Conservation (phyloP, 371 early-diverging fungal genomes). For the Rhizopus microsporus region DNA sequence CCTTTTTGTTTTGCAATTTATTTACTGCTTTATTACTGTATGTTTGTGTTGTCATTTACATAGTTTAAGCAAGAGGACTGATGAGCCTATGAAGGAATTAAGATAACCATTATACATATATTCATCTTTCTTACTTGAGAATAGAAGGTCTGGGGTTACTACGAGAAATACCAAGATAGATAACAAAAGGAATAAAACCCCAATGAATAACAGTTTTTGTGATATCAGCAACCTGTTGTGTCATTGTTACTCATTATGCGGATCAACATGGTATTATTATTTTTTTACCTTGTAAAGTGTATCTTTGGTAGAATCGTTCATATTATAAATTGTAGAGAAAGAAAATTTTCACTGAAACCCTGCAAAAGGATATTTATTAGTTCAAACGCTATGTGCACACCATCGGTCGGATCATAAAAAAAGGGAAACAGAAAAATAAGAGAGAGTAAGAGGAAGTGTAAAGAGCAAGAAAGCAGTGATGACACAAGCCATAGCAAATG, state of each 20-base stretch:
- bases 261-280: not conserved
- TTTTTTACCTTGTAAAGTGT: slow-evolving; percentile 45
- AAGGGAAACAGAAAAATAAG: too few relatives aligned
- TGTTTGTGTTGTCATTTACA: not conserved
- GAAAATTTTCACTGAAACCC: not conserved
- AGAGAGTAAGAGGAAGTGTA: too few relatives aligned
- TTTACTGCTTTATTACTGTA: not conserved
- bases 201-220: slow-evolving; percentile 66
- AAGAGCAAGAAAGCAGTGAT: too few relatives aligned
- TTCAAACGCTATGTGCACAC: too few relatives aligned
- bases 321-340: slow-evolving; percentile 19
- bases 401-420: too few relatives aligned
- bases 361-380: too few relatives aligned
- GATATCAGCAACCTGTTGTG: slow-evolving; percentile 48
- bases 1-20: not conserved
- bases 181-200: slow-evolving; percentile 70
- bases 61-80: slow-evolving; percentile 48
- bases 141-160: slow-evolving; percentile 66
- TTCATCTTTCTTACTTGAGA: slow-evolving; percentile 36
- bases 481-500: too few relatives aligned
- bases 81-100: slow-evolving; percentile 33
- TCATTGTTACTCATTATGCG: not conserved
- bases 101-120: not conserved
- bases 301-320: slow-evolving; percentile 59
- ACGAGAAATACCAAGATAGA: slow-evolving; percentile 65